Conservation (phyloP, 192 early-diverging fungal species). For the Gonapodya prolifera region DNA sequence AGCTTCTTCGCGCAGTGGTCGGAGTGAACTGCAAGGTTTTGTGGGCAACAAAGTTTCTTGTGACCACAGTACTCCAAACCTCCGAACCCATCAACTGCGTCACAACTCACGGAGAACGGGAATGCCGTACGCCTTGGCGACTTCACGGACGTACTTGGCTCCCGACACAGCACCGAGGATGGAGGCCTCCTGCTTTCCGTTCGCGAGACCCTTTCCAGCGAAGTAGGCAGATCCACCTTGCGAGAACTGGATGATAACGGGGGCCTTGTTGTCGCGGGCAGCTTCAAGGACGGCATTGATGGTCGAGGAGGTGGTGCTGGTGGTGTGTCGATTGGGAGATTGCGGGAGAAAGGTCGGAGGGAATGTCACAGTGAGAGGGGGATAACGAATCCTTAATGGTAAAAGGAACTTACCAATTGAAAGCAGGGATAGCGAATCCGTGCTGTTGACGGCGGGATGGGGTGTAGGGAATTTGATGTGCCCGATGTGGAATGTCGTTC, state of each 20-base stretch:
- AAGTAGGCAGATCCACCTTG: conserved; percentile 84
- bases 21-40: conserved; percentile 61
- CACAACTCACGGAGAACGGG: conserved; percentile 43
- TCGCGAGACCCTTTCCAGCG: conserved; percentile 86
- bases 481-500: neutral
- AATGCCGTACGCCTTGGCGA: conserved; percentile 77
- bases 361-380: neutral
- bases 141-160: conserved; percentile 66
- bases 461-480: neutral
- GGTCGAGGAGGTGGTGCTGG: conserved; percentile 75
- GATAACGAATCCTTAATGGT: neutral
- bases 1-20: conserved; percentile 98
- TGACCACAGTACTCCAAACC: neutral
- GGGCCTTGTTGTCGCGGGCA: conserved; percentile 82
- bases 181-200: conserved; percentile 77
- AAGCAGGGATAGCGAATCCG: conserved; percentile 86
- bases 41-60: neutral
- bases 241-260: conserved; percentile 92
- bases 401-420: conserved; percentile 49
- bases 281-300: conserved; percentile 89
- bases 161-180: conserved; percentile 84
- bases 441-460: conserved; percentile 40
- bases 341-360: neutral
- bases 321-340: neutral
- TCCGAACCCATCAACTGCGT: neutral